Base-by-base conservation (phyloP, 1,284 basidiomycete species). In the Mycena citricolor region DNA sequence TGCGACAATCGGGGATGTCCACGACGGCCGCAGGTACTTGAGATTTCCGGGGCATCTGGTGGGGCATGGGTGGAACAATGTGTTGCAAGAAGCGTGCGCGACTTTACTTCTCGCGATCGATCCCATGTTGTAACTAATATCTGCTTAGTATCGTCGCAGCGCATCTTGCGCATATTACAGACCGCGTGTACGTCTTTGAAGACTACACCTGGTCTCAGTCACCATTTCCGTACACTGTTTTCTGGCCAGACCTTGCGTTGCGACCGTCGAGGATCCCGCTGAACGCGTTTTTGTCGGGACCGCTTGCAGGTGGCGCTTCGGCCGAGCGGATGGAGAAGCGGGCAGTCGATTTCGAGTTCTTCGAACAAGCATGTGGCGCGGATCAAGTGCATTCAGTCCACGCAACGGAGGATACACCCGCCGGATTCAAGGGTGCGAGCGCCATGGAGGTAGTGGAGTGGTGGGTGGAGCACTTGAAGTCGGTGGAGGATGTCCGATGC, bases 181-280 rank as follows among this genome's bases (percentile, higher is more conserved):
- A 74, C 40, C 62, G 75, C 19, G 69, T 71, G 0, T 82, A 73
- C 46, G 81, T 84, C 1, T 83, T 83, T 44, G 74, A 83, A 42
- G 81, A 84, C 55, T 83, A 83, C 48, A 73, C 72, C n/a, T 84
- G 81, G 81, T 78, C 71, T 13, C 72, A 67, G 50, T 59, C 61
- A 4, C 72, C 71, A 39, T 65, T 71, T 19, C 70, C 69, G 2
- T 80, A 71, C 55, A 74, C 73, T 4, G 37, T 78, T 4, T 73
- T 74, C 48, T n/a, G n/a, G n/a, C n/a, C n/a, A n/a, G 74, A 71
- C 46, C 68, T 72, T 47, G 62, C 69, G 0, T 61, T 79, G 31
- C 66, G 76, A n/a, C 78, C 81, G 2, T 68, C 76, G 0, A 66
- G 69, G 3, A 73, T 84, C 30, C 83, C 83, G 0, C 57, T 84